These are phyloP conservation scores for Bryopsis sp. DNA, from an alignment of 139 green algal species.

Conservation along the genomic window DNA sequence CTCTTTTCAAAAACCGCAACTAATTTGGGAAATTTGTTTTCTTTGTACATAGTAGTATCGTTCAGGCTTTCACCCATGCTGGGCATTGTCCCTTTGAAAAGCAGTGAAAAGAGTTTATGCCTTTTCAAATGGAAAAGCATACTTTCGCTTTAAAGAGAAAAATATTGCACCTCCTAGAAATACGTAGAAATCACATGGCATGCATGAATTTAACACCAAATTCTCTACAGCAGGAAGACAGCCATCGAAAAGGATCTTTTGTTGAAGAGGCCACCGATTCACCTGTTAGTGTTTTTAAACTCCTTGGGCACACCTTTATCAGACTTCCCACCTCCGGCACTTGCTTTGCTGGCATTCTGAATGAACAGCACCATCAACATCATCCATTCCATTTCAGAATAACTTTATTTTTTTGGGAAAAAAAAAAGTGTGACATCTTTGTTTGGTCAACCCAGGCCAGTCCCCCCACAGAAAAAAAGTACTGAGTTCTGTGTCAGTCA, in stretches of 20 bases:
- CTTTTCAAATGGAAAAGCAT: neutral
- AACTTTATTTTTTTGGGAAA: no score
- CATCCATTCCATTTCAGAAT: constrained; percentile 1
- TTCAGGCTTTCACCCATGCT: no score
- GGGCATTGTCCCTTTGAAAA: no score
- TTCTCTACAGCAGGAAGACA: neutral
- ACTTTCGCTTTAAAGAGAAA: neutral
- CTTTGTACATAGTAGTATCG: no score
- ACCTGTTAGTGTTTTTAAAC: neutral
- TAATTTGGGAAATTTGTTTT: neutral
- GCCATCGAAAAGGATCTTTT: neutral
- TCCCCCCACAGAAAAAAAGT: no score
- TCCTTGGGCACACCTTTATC: neutral
- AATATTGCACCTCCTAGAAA: neutral
- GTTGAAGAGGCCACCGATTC: neutral
- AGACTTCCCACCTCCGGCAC: neutral
- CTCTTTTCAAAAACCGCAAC: neutral
- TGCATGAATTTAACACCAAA: neutral
- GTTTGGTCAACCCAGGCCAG: no score
- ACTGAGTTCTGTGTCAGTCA: no score
- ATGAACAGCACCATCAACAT: neutral
- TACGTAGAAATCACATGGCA: neutral
- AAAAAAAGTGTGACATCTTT: no score
- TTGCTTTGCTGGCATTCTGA: neutral
- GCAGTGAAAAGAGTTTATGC: neutral